phyloP scores from a whole-genome alignment of 2,329 filamentous ascomycete genomes.

The Cercospora berteroae region DNA sequence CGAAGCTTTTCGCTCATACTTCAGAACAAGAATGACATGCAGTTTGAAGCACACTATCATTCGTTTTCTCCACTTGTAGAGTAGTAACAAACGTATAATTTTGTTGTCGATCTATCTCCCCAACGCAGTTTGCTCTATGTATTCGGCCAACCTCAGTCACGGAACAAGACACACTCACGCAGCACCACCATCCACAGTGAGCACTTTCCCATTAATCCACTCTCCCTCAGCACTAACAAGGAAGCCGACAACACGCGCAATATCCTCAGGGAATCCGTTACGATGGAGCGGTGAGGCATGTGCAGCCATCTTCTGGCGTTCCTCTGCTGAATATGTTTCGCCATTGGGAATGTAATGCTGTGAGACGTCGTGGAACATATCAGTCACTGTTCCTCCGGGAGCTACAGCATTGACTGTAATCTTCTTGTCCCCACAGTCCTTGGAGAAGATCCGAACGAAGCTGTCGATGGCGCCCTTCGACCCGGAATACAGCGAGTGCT shows the following conservation, averaged over 20 bases:
- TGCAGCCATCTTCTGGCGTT: slow-evolving; percentile 27
- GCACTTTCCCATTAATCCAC: slow-evolving; percentile 51
- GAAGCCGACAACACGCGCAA: slow-evolving; percentile 61
- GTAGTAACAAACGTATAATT: not conserved
- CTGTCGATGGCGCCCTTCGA: slow-evolving; percentile 62
- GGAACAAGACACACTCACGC: not conserved
- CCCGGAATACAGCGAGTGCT: slow-evolving; percentile 53
- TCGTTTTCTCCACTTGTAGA: not conserved
- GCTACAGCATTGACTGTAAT: slow-evolving; percentile 55
- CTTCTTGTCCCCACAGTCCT: slow-evolving; percentile 54
- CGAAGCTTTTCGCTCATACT: not conserved
- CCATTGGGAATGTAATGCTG: slow-evolving; percentile 58
- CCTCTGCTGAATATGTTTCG: slow-evolving; percentile 35
- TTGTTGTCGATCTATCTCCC: not conserved
- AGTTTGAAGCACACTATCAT: not conserved
- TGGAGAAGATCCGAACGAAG: slow-evolving; percentile 55
- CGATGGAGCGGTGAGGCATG: slow-evolving; percentile 56
- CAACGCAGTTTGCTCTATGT: not conserved
- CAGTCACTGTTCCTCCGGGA: slow-evolving; percentile 56
- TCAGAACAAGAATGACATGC: not conserved
- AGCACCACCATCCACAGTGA: slow-evolving; percentile 30
- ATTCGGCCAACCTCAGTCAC: not conserved
- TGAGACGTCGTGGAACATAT: slow-evolving; percentile 60
- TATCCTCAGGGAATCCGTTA: slow-evolving; percentile 62
- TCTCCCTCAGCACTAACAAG: slow-evolving; percentile 55